A percentile compares a stretch with the other conserved stretches of the same genome.
Evolutionary conservation across 2,329 filamentous ascomycete species (phyloP).

Genomic region (Shiraia sp.): DNA sequence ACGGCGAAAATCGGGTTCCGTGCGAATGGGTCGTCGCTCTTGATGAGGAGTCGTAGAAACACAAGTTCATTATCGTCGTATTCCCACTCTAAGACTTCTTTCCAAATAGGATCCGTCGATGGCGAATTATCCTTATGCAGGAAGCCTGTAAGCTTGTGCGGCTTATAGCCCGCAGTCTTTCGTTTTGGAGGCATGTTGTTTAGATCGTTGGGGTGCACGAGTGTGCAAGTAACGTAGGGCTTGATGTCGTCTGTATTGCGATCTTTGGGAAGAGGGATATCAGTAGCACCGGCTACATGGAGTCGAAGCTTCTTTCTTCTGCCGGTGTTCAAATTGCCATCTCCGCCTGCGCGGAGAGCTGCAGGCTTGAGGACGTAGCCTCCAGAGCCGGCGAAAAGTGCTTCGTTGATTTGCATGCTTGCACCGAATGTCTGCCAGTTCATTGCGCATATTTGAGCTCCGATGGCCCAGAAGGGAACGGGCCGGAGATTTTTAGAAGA

Average conservation of each 20-base stretch:
- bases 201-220: constrained; percentile 62
- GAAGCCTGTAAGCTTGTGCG: constrained; percentile 60
- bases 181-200: constrained; percentile 59
- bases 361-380: constrained; percentile 69
- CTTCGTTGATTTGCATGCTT: constrained; percentile 70
- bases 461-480: constrained; percentile 67
- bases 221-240: constrained; percentile 68
- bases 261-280: constrained; percentile 59
- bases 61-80: constrained; percentile 69
- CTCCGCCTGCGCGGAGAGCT: constrained; percentile 60
- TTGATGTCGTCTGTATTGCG: constrained; percentile 55
- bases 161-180: constrained; percentile 65
- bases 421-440: constrained; percentile 72
- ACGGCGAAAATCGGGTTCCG: constrained; percentile 66
- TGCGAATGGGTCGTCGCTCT: constrained; percentile 67
- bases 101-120: constrained; percentile 65
- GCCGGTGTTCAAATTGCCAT: constrained; percentile 53
- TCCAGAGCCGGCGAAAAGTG: constrained; percentile 66
- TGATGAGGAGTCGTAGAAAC: constrained; percentile 67
- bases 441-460: constrained; percentile 70
- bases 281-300: constrained; percentile 65
- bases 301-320: constrained; percentile 57
- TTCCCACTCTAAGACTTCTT: constrained; percentile 69
- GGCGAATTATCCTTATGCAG: constrained; percentile 64
- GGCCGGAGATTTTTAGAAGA: constrained; percentile 67